Conservation (phyloP, 164 flowering plant genomes). For the Pachysandra terminalis region DNA sequence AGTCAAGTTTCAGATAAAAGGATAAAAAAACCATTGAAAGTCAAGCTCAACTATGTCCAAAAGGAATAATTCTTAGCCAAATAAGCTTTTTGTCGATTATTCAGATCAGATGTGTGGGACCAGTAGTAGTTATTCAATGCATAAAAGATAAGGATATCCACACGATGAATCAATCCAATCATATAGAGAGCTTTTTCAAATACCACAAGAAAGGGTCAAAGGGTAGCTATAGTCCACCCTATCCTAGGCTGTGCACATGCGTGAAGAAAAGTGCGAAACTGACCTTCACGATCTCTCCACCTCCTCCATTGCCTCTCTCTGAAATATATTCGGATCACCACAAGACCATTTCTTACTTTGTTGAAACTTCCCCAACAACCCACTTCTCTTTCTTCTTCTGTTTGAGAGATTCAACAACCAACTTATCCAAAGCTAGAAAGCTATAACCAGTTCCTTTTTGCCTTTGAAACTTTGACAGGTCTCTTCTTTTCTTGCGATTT, state of each 20-base stretch:
- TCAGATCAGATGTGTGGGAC: no score
- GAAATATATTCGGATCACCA: slow-evolving; percentile 36
- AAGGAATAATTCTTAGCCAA: no score
- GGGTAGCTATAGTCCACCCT: slow-evolving; percentile 25
- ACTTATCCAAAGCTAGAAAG: neutral
- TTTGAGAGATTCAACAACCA: neutral
- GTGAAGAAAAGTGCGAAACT: slow-evolving; percentile 32
- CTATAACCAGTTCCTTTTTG: neutral
- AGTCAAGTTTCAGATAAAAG: no score
- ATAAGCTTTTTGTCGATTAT: no score
- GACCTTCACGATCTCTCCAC: slow-evolving; percentile 49
- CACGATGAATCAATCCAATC: no score
- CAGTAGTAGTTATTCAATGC: no score
- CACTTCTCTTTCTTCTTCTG: slow-evolving; percentile 13
- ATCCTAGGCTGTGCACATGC: slow-evolving; percentile 23
- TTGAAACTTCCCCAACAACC: slow-evolving; percentile 20
- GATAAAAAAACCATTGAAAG: no score
- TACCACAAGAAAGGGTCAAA: slow-evolving; percentile 21
- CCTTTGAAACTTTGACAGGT: neutral
- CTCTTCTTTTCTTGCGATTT: slow-evolving; percentile 9
- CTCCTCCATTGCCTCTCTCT: slow-evolving; percentile 9
- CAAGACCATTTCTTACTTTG: slow-evolving; percentile 35
- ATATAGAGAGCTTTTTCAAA: no score
- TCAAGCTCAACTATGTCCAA: no score
- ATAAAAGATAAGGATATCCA: no score